Evolutionary conservation across 805 yeast species (phyloP).

Genomic region (Yarrowia divulgata): DNA sequence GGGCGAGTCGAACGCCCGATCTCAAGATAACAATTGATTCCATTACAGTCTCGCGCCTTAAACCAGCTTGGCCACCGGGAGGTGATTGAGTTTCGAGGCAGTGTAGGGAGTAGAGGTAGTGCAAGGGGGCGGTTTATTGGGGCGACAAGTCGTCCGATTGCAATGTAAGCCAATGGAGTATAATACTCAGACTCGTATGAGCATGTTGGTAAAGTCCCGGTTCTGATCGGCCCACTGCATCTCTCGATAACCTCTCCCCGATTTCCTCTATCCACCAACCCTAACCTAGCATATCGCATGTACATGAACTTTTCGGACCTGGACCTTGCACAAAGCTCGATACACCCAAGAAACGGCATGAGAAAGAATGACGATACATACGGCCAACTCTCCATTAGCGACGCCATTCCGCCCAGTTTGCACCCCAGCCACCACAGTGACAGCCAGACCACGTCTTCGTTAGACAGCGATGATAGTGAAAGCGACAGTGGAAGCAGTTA

Average conservation of each 20-base stretch:
- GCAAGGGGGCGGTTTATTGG: neutral
- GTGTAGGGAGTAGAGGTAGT: neutral
- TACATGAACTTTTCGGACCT: slow-evolving; percentile 1
- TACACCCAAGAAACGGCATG: neutral
- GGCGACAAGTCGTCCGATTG: too few species aligned
- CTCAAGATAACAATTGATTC: slow-evolving; percentile 39
- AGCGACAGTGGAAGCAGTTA: slow-evolving; percentile 8
- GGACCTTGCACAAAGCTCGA: neutral
- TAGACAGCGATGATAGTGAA: slow-evolving; percentile 1
- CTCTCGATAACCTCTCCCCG: neutral
- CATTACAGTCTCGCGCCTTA: slow-evolving; percentile 41
- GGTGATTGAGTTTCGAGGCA: slow-evolving; percentile 16
- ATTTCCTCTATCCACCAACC: neutral
- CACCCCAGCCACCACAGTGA: neutral
- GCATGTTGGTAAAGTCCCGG: too few species aligned
- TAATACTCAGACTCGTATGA: too few species aligned
- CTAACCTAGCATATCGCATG: slow-evolving; percentile 17
- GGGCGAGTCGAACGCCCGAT: slow-evolving; percentile 41
- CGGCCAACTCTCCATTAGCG: neutral
- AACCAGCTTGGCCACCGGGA: slow-evolving; percentile 41
- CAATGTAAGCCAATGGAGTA: too few species aligned
- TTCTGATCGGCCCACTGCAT: neutral
- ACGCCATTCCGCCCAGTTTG: slow-evolving; percentile 8
- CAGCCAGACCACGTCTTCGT: neutral
- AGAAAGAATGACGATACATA: neutral